Evolutionary conservation across 345 rosid species (phyloP), one percentile per base, ranked within the genome.

Genomic region (Boechera stricta): DNA sequence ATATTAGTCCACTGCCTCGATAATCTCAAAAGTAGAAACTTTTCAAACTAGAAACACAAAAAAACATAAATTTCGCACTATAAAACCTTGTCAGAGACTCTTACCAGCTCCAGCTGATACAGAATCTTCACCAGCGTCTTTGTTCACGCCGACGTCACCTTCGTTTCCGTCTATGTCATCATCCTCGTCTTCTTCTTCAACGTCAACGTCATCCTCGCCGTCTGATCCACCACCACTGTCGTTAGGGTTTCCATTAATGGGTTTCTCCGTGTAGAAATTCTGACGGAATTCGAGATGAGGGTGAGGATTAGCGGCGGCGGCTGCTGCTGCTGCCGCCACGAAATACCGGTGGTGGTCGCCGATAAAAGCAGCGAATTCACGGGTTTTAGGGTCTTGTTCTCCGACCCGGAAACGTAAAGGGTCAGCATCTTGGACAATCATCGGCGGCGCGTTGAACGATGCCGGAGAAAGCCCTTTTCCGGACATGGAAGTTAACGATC

Each of bases 141-240:
- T 79, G 79, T 69, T 79, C 51, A 73, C 59, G 3, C 35, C 71
- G 2, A 55, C 9, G 26, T 45, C 73, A 10, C 82, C 75, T 74
- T 69, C 79, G 55, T 68, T 63, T 16, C 75, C 82, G 16, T 74
- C 76, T 49, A 69, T 26, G 4, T 79, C 82, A 11, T 75, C 82
- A 21, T 79, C 82, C 0, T 74, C 82, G 2, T 79, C 78, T 11
- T 74, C 82, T 32, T 79, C 78, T 35, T 74, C 82, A 4, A 21
- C 78, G 5, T 78, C 81, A 47, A 29, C 74, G 5, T 67, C 77
- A 42, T 73, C 79, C 18, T 69, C 79, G 1, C 67, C 82, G n/a
- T 79, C 82, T 11, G 79, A 79, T 63, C 76, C 82, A 56, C 82
- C 82, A 33, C 36, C 82, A 42, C 82, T 79, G 18, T 79, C 82